These are phyloP conservation scores for Coniophora puteana DNA, from an alignment of 1,284 basidiomycete species.

Conservation along the genomic window DNA sequence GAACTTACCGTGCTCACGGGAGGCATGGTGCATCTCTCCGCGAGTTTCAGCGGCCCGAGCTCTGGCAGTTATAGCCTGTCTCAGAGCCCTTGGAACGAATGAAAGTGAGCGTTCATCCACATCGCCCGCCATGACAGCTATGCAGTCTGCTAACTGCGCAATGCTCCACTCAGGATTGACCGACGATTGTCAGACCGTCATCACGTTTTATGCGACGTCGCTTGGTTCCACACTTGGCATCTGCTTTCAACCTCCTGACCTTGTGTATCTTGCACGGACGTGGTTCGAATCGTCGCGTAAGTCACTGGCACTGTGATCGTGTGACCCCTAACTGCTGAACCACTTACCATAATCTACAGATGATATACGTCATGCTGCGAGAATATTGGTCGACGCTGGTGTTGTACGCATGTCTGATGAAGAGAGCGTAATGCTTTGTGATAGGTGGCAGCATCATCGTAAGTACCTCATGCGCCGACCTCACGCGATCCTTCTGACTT, in stretches of 20 bases:
- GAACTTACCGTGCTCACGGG: slow-evolving; percentile 30
- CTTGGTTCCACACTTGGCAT: slow-evolving; percentile 57
- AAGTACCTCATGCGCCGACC: slow-evolving; percentile 20
- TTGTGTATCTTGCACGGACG: slow-evolving; percentile 66
- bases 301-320: slow-evolving; percentile 17
- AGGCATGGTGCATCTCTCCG: slow-evolving; percentile 68
- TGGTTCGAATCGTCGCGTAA: slow-evolving; percentile 75
- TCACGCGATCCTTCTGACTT: slow-evolving; percentile 5
- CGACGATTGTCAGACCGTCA: slow-evolving; percentile 63
- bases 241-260: slow-evolving; percentile 60
- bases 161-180: slow-evolving; percentile 49
- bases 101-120: slow-evolving; percentile 32
- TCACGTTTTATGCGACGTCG: slow-evolving; percentile 74
- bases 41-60: slow-evolving; percentile 66
- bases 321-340: slow-evolving; percentile 1
- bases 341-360: slow-evolving; percentile 32
- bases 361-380: slow-evolving; percentile 73
- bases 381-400: slow-evolving; percentile 73
- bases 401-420: slow-evolving; percentile 65
- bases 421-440: slow-evolving; percentile 57
- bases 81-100: slow-evolving; percentile 72
- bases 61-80: slow-evolving; percentile 61
- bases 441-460: slow-evolving; percentile 71
- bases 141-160: slow-evolving; percentile 1
- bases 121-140: background rate